Evolutionary conservation across 2,329 filamentous ascomycete species (phyloP).

Genomic region (Xylariales sp.): DNA sequence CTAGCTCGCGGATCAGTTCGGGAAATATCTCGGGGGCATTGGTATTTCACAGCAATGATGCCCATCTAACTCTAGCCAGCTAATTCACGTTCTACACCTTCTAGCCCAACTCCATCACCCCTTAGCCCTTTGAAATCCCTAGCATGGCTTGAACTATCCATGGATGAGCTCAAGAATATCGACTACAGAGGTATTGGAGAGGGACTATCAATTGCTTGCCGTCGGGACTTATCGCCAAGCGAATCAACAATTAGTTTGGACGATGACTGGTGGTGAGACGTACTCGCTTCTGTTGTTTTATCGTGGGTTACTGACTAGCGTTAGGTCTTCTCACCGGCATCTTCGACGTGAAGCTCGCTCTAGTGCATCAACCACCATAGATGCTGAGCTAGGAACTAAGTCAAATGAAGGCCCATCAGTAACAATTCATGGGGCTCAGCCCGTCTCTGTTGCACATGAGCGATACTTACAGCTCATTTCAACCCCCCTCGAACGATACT

Average conservation of each 20-base stretch:
- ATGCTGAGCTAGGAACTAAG: neutral
- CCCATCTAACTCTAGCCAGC: neutral
- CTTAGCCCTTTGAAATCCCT: neutral
- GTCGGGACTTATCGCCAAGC: constrained; percentile 37
- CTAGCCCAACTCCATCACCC: neutral
- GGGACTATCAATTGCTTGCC: constrained; percentile 30
- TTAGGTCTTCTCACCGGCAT: constrained; percentile 1
- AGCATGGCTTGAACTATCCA: constrained; percentile 17
- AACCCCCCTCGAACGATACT: constrained; percentile 41
- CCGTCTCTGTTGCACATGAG: neutral
- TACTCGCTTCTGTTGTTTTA: neutral
- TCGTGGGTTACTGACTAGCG: constrained; percentile 8
- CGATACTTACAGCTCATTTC: neutral
- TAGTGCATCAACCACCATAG: neutral
- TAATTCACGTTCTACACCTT: neutral
- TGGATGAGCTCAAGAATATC: constrained; percentile 39
- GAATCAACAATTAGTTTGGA: constrained; percentile 38
- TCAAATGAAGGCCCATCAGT: neutral
- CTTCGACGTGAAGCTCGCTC: neutral
- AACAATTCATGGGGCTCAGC: neutral
- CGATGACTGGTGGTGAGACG: constrained; percentile 41
- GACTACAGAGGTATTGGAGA: constrained; percentile 44
- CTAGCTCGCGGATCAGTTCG: constrained; percentile 26
- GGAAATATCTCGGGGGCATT: neutral
- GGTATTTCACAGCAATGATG: constrained; percentile 3